Base-by-base conservation (phyloP, 1,139 yeast genomes). In the Zygotorulaspora mrakii region DNA sequence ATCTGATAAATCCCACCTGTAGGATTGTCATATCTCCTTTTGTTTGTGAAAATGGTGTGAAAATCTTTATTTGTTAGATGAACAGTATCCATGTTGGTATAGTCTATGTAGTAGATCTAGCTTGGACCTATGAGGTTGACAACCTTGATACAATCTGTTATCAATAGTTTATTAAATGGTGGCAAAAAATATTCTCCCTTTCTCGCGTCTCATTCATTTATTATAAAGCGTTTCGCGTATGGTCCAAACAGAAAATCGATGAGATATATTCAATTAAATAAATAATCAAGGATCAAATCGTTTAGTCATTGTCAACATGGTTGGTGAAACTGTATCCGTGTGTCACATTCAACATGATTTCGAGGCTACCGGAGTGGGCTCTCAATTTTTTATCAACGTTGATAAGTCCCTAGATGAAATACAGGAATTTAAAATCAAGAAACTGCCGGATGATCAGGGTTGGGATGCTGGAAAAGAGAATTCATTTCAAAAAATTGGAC, bases 321-420 rank as follows among this genome's bases (percentile, higher is more conserved):
- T 18, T 16, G 14, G 13, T 21, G 33, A 32, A 36, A 37, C 5
- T 8, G 34, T 43, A 17, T 17, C 42, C 17, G 44, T 43, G 13
- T 34, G 47, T 10, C 57, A 59, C 29, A 62, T 75, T 2, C 79
- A 76, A 55, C 60, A 68, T 4, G 57, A 68, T 9, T 72, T 75
- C 41, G 55, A 72, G 30, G 70, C 67, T 1, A 24, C n/a, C 1
- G 35, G 47, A 0, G 45, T 38, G 1, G 56, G 59, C 11, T 69
- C 63, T 8, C 45, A 49, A 7, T 67, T 76, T 49, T 76, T 75
- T 71, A 54, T 74, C 7, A 66, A 67, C 35, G 49, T 66, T 10
- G 62, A 73, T 37, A 54, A 57, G 3, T 35, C 51, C 3, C 50
- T 52, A 3, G 57, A 62, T 13, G 53, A 61, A 7, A 56, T 60